Evolutionary conservation across 2,329 filamentous ascomycete species (phyloP).

Genomic region (Talaromyces sp.): DNA sequence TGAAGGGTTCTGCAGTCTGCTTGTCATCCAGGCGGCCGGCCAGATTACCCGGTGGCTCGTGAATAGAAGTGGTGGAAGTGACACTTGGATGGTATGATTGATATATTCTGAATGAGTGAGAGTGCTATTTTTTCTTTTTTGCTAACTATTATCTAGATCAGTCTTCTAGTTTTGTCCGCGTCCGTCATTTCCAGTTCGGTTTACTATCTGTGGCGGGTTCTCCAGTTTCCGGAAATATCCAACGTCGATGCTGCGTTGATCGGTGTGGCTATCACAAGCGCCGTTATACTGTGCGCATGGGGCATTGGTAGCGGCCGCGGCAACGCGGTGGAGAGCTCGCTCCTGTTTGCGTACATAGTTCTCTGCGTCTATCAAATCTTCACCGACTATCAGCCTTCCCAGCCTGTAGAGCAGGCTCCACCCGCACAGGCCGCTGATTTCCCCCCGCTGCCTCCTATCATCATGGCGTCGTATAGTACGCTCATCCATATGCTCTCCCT

Average conservation of each 20-base stretch:
- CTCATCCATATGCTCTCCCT: slow-evolving; percentile 76
- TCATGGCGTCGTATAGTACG: slow-evolving; percentile 97
- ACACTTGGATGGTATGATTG: slow-evolving; percentile 87
- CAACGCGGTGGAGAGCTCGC: slow-evolving; percentile 89
- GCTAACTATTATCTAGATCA: slow-evolving; percentile 56
- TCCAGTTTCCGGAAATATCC: slow-evolving; percentile 86
- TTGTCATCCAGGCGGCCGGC: slow-evolving; percentile 91
- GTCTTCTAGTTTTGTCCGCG: slow-evolving; percentile 78
- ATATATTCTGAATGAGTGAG: background rate
- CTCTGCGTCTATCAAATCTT: slow-evolving; percentile 99
- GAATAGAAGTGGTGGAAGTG: slow-evolving; percentile 78
- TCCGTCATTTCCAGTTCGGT: slow-evolving; percentile 89
- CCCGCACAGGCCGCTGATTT: slow-evolving; percentile 65
- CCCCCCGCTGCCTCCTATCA: slow-evolving; percentile 90
- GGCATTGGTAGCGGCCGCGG: slow-evolving; percentile 91
- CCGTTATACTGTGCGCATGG: slow-evolving; percentile 86
- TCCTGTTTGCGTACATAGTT: slow-evolving; percentile 96
- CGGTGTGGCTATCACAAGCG: slow-evolving; percentile 85
- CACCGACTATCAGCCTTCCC: slow-evolving; percentile 88
- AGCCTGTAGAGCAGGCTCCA: slow-evolving; percentile 52
- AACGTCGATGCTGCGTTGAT: slow-evolving; percentile 91
- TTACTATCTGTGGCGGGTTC: slow-evolving; percentile 94
- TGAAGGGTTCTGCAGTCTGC: slow-evolving; percentile 92
- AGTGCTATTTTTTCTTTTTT: background rate
- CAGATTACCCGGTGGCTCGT: slow-evolving; percentile 94